Evolutionary conservation across 2,329 filamentous ascomycete genomes (phyloP), one percentile per base, ranked within the genome.

Genomic region (Aspergillus puulaauensis): DNA sequence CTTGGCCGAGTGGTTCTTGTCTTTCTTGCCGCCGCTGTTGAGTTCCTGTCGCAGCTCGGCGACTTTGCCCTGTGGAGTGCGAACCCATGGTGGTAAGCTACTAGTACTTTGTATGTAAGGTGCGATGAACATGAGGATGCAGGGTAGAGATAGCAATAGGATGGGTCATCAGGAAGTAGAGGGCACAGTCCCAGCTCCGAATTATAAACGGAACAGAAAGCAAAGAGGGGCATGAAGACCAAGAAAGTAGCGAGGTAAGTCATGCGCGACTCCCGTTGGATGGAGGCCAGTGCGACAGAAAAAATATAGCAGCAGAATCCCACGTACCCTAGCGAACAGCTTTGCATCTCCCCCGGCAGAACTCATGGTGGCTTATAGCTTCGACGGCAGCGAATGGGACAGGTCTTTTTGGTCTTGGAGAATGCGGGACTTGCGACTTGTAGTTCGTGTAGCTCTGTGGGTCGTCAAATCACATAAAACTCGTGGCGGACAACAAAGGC

Each of bases 1-100:
- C 83, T 98, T 99, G 65, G 87, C 86, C 45, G 89, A 85, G 78
- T 91, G 89, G 79, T 96, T 96, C 84, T 97, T 98, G 80, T 99
- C 95, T 81, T 98, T 99, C 82, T 96, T 97, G 66, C 90, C 89
- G 73, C 92, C 92, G 77, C 88, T 91, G 77, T 92, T 93, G 73
- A 99, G 86, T 82, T 99, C 95, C 74, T 90, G 86, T 75, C 95
- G 91, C 73, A 99, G 83, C 85, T 99, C 95, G 62, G 93, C 93
- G 65, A 98, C 95, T 84, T 99, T 99, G 83, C 95, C 95, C 95
- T 99, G 90, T 80, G 78, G 69, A 65, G 66, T 66, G 49, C 60
- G 67, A 66, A 60, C 53, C 56, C 64, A 70, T 60, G 54, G 71
- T 75, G 63, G 71, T 75, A 62, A 75, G 73, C 65, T 56, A 68